These are phyloP conservation scores for Yarrowia alimentaria DNA, from an alignment of 805 yeast genomes.

Conservation along the genomic window DNA sequence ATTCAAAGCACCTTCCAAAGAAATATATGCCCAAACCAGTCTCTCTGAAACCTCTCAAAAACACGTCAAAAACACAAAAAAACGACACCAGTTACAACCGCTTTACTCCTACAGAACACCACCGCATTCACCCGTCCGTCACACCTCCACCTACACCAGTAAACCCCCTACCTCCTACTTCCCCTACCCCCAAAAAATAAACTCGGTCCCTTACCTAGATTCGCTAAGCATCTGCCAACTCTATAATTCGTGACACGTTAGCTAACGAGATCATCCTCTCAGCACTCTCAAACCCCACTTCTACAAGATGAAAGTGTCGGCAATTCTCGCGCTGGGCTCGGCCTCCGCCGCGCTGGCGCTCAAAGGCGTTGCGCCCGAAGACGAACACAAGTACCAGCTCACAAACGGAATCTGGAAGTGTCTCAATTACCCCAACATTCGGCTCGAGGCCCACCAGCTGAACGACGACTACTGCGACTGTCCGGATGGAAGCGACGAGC, in stretches of 20 bases:
- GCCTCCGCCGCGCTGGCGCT: slow-evolving; percentile 8
- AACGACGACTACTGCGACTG: slow-evolving; percentile 94
- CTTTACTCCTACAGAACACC: too few relatives aligned
- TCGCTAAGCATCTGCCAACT: slow-evolving; percentile 4
- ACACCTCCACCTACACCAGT: neutral
- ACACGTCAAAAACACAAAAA: too few relatives aligned
- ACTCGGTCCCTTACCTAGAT: slow-evolving; percentile 23
- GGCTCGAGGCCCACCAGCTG: slow-evolving; percentile 57
- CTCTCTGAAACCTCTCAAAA: too few relatives aligned
- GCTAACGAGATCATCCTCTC: slow-evolving; percentile 8
- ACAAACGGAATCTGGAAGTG: slow-evolving; percentile 64
- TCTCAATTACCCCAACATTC: slow-evolving; percentile 62
- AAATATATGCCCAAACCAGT: too few relatives aligned
- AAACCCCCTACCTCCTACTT: neutral
- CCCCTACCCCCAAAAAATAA: neutral
- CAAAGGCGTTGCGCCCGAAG: slow-evolving; percentile 30
- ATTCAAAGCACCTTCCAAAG: too few relatives aligned
- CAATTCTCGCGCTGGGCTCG: neutral
- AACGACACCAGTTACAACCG: too few relatives aligned
- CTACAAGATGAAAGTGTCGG: slow-evolving; percentile 11
- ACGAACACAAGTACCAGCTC: slow-evolving; percentile 44
- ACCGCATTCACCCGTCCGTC: neutral
- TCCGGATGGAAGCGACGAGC: slow-evolving; percentile 97
- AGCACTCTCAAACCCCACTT: neutral
- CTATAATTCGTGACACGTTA: slow-evolving; percentile 23